These are phyloP conservation scores for Hypholoma sublateritium DNA, from an alignment of 768 basidiomycete genomes.

Conservation along the genomic window DNA sequence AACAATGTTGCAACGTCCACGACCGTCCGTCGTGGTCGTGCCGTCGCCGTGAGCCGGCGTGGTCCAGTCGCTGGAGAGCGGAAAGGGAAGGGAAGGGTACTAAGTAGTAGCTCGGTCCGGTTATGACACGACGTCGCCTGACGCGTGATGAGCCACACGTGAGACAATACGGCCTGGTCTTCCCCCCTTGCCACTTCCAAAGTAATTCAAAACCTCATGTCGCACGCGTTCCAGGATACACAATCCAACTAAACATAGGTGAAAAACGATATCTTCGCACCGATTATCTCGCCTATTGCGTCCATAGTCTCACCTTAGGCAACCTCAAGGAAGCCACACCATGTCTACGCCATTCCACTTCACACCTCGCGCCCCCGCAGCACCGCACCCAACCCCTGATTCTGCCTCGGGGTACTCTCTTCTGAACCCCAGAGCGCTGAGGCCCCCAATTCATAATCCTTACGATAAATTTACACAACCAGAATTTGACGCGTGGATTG, in stretches of 20 bases:
- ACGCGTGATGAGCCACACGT: background rate
- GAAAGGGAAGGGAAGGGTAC: too few species aligned
- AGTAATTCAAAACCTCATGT: too few species aligned
- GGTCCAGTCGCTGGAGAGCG: too few species aligned
- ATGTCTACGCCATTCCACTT: slow-evolving; percentile 23
- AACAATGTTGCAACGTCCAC: too few species aligned
- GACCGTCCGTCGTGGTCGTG: too few species aligned
- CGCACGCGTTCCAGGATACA: too few species aligned
- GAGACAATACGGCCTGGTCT: background rate
- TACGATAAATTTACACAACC: slow-evolving; percentile 70
- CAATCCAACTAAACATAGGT: too few species aligned
- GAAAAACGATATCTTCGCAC: too few species aligned
- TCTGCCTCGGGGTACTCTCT: slow-evolving; percentile 15
- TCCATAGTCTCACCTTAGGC: too few species aligned
- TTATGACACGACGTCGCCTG: background rate
- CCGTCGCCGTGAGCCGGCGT: too few species aligned
- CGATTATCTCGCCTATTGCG: too few species aligned
- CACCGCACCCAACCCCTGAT: slow-evolving; percentile 24
- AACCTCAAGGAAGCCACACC: too few species aligned
- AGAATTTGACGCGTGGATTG: slow-evolving; percentile 74
- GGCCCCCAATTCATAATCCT: slow-evolving; percentile 64
- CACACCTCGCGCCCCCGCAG: slow-evolving; percentile 20
- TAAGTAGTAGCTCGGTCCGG: background rate
- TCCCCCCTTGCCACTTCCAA: background rate
- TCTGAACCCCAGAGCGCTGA: slow-evolving; percentile 18